A percentile compares a stretch with the other conserved stretches of the same genome.
phyloP scores from a whole-genome alignment of 23 red algal species.

The Rhodosorus marinus region DNA sequence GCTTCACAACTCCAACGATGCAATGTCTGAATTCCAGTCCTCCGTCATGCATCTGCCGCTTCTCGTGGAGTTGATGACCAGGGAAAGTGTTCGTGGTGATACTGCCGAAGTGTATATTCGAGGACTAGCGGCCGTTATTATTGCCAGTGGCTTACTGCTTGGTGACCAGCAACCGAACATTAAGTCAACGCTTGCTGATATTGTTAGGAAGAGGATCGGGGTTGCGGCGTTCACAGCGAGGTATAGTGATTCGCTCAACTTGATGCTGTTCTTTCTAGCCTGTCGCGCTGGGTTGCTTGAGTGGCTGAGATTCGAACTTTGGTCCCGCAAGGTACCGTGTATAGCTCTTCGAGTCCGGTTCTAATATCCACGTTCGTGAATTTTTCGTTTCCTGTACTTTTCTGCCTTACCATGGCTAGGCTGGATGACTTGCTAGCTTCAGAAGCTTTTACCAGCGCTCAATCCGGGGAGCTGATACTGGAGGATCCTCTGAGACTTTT shows the following conservation, averaged over 20 bases:
- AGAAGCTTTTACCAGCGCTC: conserved; percentile 19
- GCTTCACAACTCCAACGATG: conserved; percentile 42
- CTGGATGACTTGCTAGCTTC: conserved; percentile 74
- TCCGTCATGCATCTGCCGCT: conserved; percentile 79
- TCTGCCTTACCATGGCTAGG: too few species aligned
- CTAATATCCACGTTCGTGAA: too few species aligned
- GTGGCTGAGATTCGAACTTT: too few species aligned
- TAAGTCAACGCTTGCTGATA: conserved; percentile 18
- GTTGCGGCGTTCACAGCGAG: conserved; percentile 37
- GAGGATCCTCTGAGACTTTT: neutral
- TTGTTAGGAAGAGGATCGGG: conserved; percentile 69
- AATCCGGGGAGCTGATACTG: conserved; percentile 1
- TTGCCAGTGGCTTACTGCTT: conserved; percentile 43
- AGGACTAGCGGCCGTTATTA: conserved; percentile 61
- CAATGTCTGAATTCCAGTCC: conserved; percentile 40
- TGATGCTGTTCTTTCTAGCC: too few species aligned
- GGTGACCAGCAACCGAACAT: conserved; percentile 12
- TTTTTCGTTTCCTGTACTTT: too few species aligned
- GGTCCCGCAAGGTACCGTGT: too few species aligned
- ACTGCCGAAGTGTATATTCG: conserved; percentile 32
- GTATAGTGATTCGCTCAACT: too few species aligned
- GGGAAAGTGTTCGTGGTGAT: neutral
- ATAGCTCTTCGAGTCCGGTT: too few species aligned
- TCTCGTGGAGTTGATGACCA: conserved; percentile 44
- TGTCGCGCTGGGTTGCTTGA: too few species aligned